Evolutionary conservation across 306 rosid species (phyloP).

Genomic region (Prunus salicina): DNA sequence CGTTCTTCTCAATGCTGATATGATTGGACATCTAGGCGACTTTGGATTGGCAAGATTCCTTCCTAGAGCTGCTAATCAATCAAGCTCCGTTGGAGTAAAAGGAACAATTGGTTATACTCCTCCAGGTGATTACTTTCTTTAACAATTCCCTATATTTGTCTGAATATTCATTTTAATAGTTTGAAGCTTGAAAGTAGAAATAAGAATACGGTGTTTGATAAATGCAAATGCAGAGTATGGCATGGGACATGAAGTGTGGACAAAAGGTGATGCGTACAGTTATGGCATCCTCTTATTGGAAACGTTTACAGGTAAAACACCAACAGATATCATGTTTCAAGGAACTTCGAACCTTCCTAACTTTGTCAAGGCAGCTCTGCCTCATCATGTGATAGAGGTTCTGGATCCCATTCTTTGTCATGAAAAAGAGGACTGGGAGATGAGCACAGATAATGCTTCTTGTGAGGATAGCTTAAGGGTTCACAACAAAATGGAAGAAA

Average conservation of each 20-base stretch:
- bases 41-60: constrained; percentile 32
- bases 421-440: neutral
- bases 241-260: constrained; percentile 23
- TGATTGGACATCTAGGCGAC: constrained; percentile 39
- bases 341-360: constrained; percentile 8
- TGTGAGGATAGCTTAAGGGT: neutral
- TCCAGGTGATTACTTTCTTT: constrained; percentile 28
- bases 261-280: constrained; percentile 30
- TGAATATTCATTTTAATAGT: no score
- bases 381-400: neutral
- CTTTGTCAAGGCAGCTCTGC: neutral
- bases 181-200: no score
- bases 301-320: constrained; percentile 22
- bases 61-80: neutral
- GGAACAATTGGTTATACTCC: constrained; percentile 41
- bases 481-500: neutral
- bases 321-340: constrained; percentile 13
- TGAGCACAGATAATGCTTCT: neutral
- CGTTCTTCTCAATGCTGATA: constrained; percentile 29
- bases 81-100: constrained; percentile 4
- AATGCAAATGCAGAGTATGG: constrained; percentile 20
- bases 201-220: no score
- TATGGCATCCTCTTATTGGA: constrained; percentile 30
- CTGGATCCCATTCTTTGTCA: neutral
- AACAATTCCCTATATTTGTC: neutral